These are phyloP conservation scores for Paraglomus brasilianum DNA, from an alignment of 192 early-diverging fungal species.

Conservation along the genomic window DNA sequence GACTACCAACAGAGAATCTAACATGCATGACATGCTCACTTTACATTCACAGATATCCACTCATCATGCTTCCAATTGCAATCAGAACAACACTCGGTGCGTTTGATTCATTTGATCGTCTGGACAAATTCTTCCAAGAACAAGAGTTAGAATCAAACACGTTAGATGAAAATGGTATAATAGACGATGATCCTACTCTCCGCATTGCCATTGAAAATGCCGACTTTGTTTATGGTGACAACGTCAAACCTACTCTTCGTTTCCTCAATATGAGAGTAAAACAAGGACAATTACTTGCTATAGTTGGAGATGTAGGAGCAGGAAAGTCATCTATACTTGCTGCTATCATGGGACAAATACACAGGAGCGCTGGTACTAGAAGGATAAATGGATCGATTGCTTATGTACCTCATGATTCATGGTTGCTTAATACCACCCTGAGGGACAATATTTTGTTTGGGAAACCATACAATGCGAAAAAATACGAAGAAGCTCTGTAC, in stretches of 20 bases:
- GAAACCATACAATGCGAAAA: conserved; percentile 49
- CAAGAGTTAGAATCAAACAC: conserved; percentile 58
- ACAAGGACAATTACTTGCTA: conserved; percentile 56
- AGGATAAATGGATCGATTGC: conserved; percentile 56
- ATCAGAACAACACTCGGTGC: conserved; percentile 58
- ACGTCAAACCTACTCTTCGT: conserved; percentile 38
- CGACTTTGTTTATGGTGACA: conserved; percentile 59
- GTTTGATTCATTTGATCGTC: conserved; percentile 51
- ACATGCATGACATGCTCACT: not conserved
- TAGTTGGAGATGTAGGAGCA: conserved; percentile 69
- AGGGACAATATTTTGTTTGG: conserved; percentile 83
- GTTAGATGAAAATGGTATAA: conserved; percentile 28
- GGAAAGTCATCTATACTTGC: conserved; percentile 66
- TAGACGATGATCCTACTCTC: conserved; percentile 38
- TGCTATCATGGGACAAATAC: conserved; percentile 69
- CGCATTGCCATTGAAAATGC: conserved; percentile 52
- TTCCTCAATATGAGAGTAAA: conserved; percentile 53
- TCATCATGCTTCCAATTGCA: conserved; percentile 63
- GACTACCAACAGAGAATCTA: no score
- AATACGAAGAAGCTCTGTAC: conserved; percentile 60
- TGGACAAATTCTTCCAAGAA: conserved; percentile 58
- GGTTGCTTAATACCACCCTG: conserved; percentile 72
- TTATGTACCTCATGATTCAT: conserved; percentile 68
- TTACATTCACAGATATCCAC: conserved; percentile 48
- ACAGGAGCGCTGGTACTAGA: conserved; percentile 45